Evolutionary conservation across 2,329 filamentous ascomycete genomes (phyloP).

Genomic region (Cercospora sojina): DNA sequence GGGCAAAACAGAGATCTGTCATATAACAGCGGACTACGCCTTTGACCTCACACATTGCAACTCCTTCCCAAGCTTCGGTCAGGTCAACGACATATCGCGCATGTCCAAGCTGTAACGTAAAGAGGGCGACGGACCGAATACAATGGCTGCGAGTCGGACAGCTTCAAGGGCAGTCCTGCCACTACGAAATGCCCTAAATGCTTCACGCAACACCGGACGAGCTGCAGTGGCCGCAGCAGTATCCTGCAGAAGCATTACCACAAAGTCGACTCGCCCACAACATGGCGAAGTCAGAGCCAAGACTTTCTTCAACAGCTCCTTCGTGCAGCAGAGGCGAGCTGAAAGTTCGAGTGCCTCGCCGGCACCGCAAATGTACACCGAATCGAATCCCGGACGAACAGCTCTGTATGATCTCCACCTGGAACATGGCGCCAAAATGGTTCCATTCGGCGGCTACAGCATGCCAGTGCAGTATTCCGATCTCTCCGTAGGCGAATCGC

Average conservation of each 20-base stretch:
- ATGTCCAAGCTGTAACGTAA: not conserved
- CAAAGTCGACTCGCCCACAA: slow-evolving; percentile 5
- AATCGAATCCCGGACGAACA: slow-evolving; percentile 49
- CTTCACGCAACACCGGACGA: slow-evolving; percentile 5
- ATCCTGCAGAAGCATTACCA: slow-evolving; percentile 13
- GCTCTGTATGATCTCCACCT: slow-evolving; percentile 77
- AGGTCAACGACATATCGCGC: not conserved
- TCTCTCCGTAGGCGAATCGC: slow-evolving; percentile 76
- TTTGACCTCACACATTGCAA: not conserved
- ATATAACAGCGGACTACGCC: not conserved
- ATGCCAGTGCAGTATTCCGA: slow-evolving; percentile 91
- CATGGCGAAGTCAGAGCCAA: slow-evolving; percentile 19
- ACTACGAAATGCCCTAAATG: slow-evolving; percentile 13
- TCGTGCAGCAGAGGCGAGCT: slow-evolving; percentile 25
- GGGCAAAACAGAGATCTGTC: not conserved
- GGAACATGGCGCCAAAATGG: slow-evolving; percentile 82
- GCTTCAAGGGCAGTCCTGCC: slow-evolving; percentile 16
- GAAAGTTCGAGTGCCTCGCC: slow-evolving; percentile 33
- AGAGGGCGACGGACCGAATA: not conserved
- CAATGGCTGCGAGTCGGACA: slow-evolving; percentile 22
- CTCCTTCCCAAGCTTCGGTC: not conserved
- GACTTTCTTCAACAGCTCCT: slow-evolving; percentile 24
- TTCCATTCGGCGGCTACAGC: slow-evolving; percentile 87
- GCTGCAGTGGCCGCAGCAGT: slow-evolving; percentile 1
- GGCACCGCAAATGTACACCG: slow-evolving; percentile 35